These are phyloP conservation scores for Pyrrhoderma noxium DNA, from an alignment of 1,284 basidiomycete genomes.

Conservation along the genomic window DNA sequence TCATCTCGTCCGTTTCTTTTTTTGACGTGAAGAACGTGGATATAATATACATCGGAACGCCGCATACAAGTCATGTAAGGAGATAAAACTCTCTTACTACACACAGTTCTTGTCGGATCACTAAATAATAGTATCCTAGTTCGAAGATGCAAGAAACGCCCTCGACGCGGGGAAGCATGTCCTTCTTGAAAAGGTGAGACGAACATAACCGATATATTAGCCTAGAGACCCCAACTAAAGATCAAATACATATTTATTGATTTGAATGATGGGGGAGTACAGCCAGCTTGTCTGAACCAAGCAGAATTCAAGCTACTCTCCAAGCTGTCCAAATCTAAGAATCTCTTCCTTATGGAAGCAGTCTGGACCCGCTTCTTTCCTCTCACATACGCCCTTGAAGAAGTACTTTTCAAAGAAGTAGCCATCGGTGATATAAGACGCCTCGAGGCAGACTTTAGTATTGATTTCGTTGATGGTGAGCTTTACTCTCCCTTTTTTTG, in stretches of 20 bases:
- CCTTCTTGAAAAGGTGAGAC: constrained; percentile 16
- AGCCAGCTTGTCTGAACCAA: constrained; percentile 18
- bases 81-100: neutral
- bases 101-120: neutral
- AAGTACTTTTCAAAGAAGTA: constrained; percentile 18
- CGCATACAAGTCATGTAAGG: constrained; percentile 35
- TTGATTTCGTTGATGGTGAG: constrained; percentile 18
- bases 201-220: neutral
- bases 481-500: too few species aligned
- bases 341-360: constrained; percentile 39
- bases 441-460: constrained; percentile 21
- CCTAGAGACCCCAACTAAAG: too few species aligned
- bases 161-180: constrained; percentile 18
- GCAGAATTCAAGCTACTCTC: constrained; percentile 20
- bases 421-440: constrained; percentile 22
- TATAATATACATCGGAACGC: constrained; percentile 37
- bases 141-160: constrained; percentile 15
- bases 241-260: neutral
- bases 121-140: constrained; percentile 3
- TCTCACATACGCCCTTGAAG: constrained; percentile 18
- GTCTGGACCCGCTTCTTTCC: constrained; percentile 27
- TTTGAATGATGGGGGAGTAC: neutral
- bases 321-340: constrained; percentile 33
- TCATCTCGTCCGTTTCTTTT: too few species aligned
- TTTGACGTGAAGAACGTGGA: constrained; percentile 32